phyloP scores from a whole-genome alignment of 2,329 filamentous ascomycete genomes.

The Paracoccidioides lutzii region DNA sequence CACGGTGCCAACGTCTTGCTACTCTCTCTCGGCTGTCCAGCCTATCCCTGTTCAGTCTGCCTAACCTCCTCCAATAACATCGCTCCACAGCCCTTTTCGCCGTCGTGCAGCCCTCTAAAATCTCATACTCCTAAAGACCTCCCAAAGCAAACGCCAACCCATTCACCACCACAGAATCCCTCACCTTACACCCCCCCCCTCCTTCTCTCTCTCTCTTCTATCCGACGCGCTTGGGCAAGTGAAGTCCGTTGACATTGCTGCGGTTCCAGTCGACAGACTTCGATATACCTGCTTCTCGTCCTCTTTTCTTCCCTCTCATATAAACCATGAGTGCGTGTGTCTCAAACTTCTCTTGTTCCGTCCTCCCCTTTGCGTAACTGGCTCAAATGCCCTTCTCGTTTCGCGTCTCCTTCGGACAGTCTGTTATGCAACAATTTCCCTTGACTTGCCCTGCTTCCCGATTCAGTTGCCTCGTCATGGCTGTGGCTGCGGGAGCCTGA shows the following conservation, averaged over 20 bases:
- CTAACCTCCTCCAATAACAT: background rate
- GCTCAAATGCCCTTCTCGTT: background rate
- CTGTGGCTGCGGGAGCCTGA: background rate
- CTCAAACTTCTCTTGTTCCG: background rate
- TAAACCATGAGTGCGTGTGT: conserved; percentile 13
- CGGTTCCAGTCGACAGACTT: background rate
- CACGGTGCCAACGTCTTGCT: background rate
- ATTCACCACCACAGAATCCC: background rate
- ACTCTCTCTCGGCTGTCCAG: background rate
- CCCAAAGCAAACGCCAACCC: background rate
- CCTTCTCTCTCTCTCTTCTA: background rate
- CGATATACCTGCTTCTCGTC: background rate
- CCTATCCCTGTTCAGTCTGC: background rate
- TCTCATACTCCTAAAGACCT: background rate
- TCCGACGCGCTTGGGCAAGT: background rate
- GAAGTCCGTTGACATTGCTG: background rate
- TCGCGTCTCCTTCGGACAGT: background rate
- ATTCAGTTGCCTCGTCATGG: conserved; percentile 1
- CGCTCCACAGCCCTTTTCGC: background rate
- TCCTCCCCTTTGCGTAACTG: background rate
- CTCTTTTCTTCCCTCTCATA: conserved; percentile 5
- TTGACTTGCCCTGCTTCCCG: background rate
- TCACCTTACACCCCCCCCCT: background rate
- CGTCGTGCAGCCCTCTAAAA: conserved; percentile 1
- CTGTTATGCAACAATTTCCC: conserved; percentile 1